Conservation (phyloP, 352 stramenopile species). For the Globisporangium uncinulatum region DNA sequence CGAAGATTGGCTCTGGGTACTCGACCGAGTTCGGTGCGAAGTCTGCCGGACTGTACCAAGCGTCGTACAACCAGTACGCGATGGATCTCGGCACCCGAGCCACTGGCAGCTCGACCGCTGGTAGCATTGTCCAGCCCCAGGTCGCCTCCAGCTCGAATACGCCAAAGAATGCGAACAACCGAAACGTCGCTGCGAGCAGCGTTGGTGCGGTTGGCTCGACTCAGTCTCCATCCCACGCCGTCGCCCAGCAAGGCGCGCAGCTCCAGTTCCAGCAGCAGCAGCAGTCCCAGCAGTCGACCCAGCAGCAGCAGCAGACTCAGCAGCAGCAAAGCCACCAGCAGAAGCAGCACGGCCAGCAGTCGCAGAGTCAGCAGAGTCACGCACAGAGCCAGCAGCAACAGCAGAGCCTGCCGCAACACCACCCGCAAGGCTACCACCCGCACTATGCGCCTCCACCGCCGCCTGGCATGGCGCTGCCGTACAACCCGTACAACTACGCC, state of each 20-base stretch:
- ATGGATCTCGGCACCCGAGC: conserved; percentile 60
- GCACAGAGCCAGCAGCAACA: conserved; percentile 36
- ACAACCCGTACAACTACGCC: conserved; percentile 87
- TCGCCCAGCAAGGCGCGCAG: conserved; percentile 29
- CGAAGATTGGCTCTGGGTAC: conserved; percentile 61
- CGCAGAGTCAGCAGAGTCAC: conserved; percentile 10
- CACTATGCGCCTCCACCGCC: conserved; percentile 81
- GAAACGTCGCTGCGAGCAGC: conserved; percentile 9
- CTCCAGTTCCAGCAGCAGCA: conserved; percentile 36
- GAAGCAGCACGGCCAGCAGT: conserved; percentile 17
- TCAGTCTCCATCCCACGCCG: conserved; percentile 55
- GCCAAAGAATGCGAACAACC: conserved; percentile 36
- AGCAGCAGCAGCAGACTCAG: conserved; percentile 13
- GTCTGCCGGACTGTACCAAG: conserved; percentile 62
- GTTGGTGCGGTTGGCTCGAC: conserved; percentile 18
- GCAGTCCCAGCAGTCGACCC: conserved; percentile 14
- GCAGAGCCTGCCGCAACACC: conserved; percentile 48
- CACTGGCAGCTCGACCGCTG: conserved; percentile 12
- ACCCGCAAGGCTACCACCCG: conserved; percentile 75
- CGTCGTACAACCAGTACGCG: conserved; percentile 76
- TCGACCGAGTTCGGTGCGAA: conserved; percentile 45
- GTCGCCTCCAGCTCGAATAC: conserved; percentile 41
- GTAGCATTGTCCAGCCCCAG: conserved; percentile 27
- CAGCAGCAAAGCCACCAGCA: conserved; percentile 32
- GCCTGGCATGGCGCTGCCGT: conserved; percentile 80